Conservation (phyloP, 1,284 basidiomycete genomes). For the Sutorius eximius region DNA sequence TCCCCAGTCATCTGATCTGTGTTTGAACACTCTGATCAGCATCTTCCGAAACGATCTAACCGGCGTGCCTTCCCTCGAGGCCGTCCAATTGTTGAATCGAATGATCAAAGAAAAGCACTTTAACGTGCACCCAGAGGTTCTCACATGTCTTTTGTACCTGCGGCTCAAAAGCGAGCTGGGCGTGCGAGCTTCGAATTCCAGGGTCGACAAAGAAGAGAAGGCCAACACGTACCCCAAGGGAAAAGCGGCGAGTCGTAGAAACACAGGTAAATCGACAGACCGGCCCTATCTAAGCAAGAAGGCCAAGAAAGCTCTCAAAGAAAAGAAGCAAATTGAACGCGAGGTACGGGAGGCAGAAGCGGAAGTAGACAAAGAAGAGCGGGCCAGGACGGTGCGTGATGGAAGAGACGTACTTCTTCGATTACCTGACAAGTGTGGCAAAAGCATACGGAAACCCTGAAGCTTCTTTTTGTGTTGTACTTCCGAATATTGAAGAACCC, state of each 20-base stretch:
- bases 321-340: conserved; percentile 84
- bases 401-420: conserved; percentile 14
- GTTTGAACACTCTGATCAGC: conserved; percentile 75
- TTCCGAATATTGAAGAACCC: conserved; percentile 94
- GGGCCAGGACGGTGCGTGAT: conserved; percentile 69
- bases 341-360: conserved; percentile 95
- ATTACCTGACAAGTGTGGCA: conserved; percentile 21
- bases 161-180: conserved; percentile 86
- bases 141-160: conserved; percentile 84
- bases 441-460: conserved; percentile 92
- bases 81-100: conserved; percentile 88
- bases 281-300: conserved; percentile 84
- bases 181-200: conserved; percentile 70
- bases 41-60: conserved; percentile 82
- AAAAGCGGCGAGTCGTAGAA: conserved; percentile 46
- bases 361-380: conserved; percentile 91
- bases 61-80: conserved; percentile 82
- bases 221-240: conserved; percentile 45
- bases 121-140: conserved; percentile 86
- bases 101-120: conserved; percentile 96
- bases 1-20: conserved; percentile 72
- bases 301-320: conserved; percentile 60
- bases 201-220: conserved; percentile 56
- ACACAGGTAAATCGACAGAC: conserved; percentile 62
- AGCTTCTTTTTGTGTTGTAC: conserved; percentile 96